Conservation (phyloP, 208 protist species). For the Leishmania braziliensis region DNA sequence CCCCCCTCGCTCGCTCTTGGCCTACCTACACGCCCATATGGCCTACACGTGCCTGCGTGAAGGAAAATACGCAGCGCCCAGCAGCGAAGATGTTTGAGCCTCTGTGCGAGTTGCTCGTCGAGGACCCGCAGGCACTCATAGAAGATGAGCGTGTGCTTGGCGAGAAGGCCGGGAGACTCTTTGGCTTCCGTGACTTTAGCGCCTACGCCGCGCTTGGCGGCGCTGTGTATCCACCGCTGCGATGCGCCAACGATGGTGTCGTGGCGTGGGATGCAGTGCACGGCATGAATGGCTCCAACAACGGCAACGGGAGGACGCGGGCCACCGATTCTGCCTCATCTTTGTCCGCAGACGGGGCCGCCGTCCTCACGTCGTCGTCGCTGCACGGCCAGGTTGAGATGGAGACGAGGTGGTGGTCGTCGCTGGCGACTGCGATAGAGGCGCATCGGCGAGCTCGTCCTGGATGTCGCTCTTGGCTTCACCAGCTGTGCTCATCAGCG, state of each 20-base stretch:
- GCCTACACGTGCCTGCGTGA: background rate
- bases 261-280: slow-evolving; percentile 16
- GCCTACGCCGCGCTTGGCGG: slow-evolving; percentile 59
- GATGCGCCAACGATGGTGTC: slow-evolving; percentile 52
- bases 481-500: background rate
- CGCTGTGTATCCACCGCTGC: slow-evolving; percentile 47
- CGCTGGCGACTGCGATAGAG: background rate
- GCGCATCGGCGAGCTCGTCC: background rate
- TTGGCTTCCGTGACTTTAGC: slow-evolving; percentile 39
- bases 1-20: background rate
- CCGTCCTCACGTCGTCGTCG: slow-evolving; percentile 4
- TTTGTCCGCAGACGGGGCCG: background rate
- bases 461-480: background rate
- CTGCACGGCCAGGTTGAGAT: background rate
- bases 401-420: slow-evolving; percentile 5
- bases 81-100: slow-evolving; percentile 64
- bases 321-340: background rate
- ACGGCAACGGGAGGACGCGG: background rate
- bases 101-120: slow-evolving; percentile 54
- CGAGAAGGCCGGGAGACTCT: slow-evolving; percentile 64
- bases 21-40: too few relatives aligned
- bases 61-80: background rate
- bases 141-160: slow-evolving; percentile 56
- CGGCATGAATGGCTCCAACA: background rate
- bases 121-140: slow-evolving; percentile 36